These are phyloP conservation scores for Mucor piriformis DNA, from an alignment of 371 early-diverging fungal genomes.

Conservation along the genomic window DNA sequence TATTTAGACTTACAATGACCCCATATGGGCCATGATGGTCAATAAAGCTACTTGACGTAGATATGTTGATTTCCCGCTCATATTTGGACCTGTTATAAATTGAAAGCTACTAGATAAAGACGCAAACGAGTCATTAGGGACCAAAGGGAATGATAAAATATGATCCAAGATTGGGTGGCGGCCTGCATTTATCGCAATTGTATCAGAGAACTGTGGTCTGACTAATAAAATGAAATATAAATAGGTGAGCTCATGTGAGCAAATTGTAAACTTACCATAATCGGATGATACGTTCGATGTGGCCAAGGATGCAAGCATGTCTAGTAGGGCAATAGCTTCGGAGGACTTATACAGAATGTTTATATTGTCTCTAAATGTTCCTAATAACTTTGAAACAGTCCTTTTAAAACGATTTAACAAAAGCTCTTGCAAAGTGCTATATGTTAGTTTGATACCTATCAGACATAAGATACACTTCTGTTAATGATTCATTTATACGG, in stretches of 20 bases:
- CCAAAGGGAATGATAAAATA: conserved; percentile 49
- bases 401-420: conserved; percentile 27
- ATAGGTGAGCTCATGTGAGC: not conserved
- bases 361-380: conserved; percentile 62
- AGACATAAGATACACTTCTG: conserved; percentile 86
- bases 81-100: conserved; percentile 97
- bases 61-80: conserved; percentile 97
- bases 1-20: conserved; percentile 72
- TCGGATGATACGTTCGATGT: conserved; percentile 55
- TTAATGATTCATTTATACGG: conserved; percentile 80
- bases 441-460: conserved; percentile 56
- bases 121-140: conserved; percentile 83
- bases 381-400: conserved; percentile 64
- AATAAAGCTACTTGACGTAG: conserved; percentile 88
- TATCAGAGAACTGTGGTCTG: conserved; percentile 82
- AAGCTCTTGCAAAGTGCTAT: not conserved
- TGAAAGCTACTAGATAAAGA: conserved; percentile 72
- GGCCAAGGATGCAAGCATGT: conserved; percentile 80
- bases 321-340: conserved; percentile 83
- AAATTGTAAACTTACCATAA: conserved; percentile 40
- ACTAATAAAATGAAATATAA: conserved; percentile 35
- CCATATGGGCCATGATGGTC: conserved; percentile 95
- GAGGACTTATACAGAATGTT: conserved; percentile 74
- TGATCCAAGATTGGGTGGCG: conserved; percentile 84
- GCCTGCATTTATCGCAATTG: conserved; percentile 78